phyloP scores from a whole-genome alignment of 345 rosid genomes.

The Turritis glabra region DNA sequence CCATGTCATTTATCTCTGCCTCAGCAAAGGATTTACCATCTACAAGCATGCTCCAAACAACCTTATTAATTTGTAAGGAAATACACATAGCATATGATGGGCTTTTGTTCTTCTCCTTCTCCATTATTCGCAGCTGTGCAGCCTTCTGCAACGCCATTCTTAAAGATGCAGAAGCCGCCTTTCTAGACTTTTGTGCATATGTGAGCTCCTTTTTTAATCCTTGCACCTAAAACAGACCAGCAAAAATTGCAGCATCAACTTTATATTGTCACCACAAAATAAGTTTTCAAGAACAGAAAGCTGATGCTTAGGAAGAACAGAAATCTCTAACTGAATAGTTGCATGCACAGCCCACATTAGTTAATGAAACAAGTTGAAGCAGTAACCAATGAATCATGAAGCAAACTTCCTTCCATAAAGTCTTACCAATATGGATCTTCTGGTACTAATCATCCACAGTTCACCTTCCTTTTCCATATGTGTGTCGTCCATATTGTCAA shows the following conservation, averaged over 20 bases:
- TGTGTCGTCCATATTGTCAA: constrained; percentile 57
- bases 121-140: constrained; percentile 85
- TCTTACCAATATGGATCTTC: constrained; percentile 50
- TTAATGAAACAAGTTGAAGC: background rate
- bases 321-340: constrained; percentile 6
- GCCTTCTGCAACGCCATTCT: constrained; percentile 86
- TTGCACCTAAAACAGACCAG: constrained; percentile 63
- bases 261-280: background rate
- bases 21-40: constrained; percentile 99
- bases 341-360: constrained; percentile 9
- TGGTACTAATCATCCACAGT: constrained; percentile 50
- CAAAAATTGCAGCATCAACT: constrained; percentile 13
- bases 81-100: constrained; percentile 99
- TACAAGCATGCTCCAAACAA: constrained; percentile 96
- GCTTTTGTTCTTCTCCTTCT: constrained; percentile 97
- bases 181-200: constrained; percentile 72
- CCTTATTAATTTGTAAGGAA: constrained; percentile 81
- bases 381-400: background rate
- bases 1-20: constrained; percentile 99
- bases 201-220: constrained; percentile 76
- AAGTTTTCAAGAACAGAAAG: background rate
- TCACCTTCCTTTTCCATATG: constrained; percentile 41
- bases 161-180: constrained; percentile 75
- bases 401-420: constrained; percentile 21
- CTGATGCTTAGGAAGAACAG: constrained; percentile 8